A percentile compares a stretch with the other conserved stretches of the same genome.
These are phyloP conservation scores for Tetradesmus lagerheimii DNA, from an alignment of 139 green algal genomes.

Conservation along the genomic window DNA sequence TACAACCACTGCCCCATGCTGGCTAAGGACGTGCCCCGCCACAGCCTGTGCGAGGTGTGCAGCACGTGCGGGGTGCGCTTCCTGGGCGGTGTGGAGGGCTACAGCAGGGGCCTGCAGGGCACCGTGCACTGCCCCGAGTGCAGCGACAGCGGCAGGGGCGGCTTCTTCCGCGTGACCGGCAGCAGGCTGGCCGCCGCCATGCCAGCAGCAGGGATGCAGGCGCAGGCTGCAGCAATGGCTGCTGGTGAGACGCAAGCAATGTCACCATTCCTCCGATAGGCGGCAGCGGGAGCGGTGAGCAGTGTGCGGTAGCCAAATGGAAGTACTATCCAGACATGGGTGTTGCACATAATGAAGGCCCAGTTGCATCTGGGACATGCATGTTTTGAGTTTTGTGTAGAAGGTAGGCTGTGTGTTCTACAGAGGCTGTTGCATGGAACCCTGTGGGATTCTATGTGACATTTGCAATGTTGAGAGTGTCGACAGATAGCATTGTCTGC, in stretches of 20 bases:
- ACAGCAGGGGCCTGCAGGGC: not conserved
- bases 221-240: not conserved
- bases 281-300: too few relatives aligned
- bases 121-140: not conserved
- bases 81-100: constrained; percentile 29
- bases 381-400: too few relatives aligned
- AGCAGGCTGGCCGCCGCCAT: not conserved
- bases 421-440: too few relatives aligned
- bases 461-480: too few relatives aligned
- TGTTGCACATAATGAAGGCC: too few relatives aligned
- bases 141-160: constrained; percentile 1
- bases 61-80: not conserved
- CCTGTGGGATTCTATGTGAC: too few relatives aligned
- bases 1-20: constrained; percentile 50
- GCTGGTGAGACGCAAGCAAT: not conserved
- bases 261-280: not conserved
- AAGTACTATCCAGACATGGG: too few relatives aligned
- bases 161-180: not conserved
- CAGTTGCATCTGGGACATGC: too few relatives aligned
- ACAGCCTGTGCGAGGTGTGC: constrained; percentile 34
- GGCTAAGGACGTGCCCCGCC: constrained; percentile 36
- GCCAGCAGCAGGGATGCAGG: not conserved
- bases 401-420: too few relatives aligned
- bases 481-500: too few relatives aligned
- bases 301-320: too few relatives aligned